Percentiles rank a stretch among this genome's conserved stretches.
Evolutionary conservation across 73 alveolate genomes (phyloP).

Genomic region (Blepharisma japonicum): DNA sequence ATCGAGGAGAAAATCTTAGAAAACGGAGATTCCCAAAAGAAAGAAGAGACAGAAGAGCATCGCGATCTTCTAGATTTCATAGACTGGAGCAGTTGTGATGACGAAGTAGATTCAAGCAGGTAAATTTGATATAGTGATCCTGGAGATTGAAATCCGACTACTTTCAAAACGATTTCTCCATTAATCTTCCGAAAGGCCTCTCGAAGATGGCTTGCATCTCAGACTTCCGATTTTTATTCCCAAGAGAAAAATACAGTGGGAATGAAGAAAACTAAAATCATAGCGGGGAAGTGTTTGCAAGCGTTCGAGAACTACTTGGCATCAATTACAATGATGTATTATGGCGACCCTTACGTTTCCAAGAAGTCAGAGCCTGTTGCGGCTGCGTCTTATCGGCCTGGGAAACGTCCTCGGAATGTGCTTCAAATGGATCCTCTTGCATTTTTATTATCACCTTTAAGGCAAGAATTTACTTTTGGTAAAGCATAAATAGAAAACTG

Average conservation of each 20-base stretch:
- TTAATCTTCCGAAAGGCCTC: neutral
- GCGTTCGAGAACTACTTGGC: slow-evolving; percentile 3
- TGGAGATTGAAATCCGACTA: neutral
- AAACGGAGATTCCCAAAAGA: too few species aligned
- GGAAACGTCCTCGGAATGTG: slow-evolving; percentile 4
- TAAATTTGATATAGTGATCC: neutral
- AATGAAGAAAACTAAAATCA: neutral
- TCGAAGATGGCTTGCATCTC: neutral
- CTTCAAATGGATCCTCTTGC: slow-evolving; percentile 32
- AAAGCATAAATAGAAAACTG: slow-evolving; percentile 34
- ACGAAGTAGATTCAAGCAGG: neutral
- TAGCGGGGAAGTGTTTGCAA: neutral
- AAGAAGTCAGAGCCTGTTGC: neutral
- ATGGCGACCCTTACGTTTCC: slow-evolving; percentile 1
- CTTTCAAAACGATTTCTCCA: neutral
- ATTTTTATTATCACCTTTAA: slow-evolving; percentile 38
- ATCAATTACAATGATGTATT: neutral
- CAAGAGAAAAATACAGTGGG: neutral
- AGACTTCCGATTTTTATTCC: neutral
- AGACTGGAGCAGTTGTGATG: slow-evolving; percentile 14
- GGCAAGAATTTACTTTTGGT: slow-evolving; percentile 41
- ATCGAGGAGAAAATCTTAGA: too few species aligned
- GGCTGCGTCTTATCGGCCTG: neutral
- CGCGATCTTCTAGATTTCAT: neutral
- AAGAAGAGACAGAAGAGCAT: neutral